Evolutionary conservation across 495 filamentous ascomycete genomes (phyloP).

Genomic region (Podospora comata): DNA sequence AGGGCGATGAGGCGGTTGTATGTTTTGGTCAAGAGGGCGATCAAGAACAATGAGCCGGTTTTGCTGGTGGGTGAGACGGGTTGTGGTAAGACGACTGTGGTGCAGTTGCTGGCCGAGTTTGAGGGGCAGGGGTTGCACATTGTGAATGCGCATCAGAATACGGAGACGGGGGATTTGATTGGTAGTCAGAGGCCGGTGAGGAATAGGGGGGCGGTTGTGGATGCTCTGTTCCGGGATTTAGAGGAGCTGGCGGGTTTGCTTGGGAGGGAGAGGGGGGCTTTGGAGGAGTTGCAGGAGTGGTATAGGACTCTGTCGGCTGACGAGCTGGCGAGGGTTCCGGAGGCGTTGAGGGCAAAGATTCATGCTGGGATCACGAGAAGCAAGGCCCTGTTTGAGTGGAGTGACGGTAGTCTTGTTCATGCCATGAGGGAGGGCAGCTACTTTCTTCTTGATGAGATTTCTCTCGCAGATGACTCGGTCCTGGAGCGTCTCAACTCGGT

Average conservation of each 20-base stretch:
- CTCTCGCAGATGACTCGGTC: conserved; percentile 95
- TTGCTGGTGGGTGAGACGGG: conserved; percentile 94
- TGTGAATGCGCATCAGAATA: conserved; percentile 95
- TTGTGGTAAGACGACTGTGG: conserved; percentile 95
- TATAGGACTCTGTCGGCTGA: conserved; percentile 36
- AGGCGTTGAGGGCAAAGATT: conserved; percentile 54
- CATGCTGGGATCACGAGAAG: conserved; percentile 56
- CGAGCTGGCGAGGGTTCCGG: conserved; percentile 39
- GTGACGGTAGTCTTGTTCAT: conserved; percentile 88
- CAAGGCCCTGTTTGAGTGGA: conserved; percentile 94
- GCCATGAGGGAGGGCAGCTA: conserved; percentile 87
- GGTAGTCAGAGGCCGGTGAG: conserved; percentile 90
- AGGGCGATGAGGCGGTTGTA: conserved; percentile 88
- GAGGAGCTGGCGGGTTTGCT: conserved; percentile 42
- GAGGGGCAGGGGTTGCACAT: conserved; percentile 72
- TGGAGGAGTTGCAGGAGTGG: conserved; percentile 40
- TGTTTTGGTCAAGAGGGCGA: conserved; percentile 75
- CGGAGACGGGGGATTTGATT: conserved; percentile 95
- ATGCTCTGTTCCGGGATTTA: conserved; percentile 63
- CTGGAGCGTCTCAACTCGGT: conserved; percentile 96
- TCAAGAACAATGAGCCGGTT: conserved; percentile 90
- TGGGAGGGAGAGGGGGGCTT: conserved; percentile 24
- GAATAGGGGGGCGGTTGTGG: conserved; percentile 69
- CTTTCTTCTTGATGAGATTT: conserved; percentile 97
- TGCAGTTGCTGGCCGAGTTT: conserved; percentile 83